phyloP scores from a whole-genome alignment of 306 rosid species.

The Fragaria iinumae region DNA sequence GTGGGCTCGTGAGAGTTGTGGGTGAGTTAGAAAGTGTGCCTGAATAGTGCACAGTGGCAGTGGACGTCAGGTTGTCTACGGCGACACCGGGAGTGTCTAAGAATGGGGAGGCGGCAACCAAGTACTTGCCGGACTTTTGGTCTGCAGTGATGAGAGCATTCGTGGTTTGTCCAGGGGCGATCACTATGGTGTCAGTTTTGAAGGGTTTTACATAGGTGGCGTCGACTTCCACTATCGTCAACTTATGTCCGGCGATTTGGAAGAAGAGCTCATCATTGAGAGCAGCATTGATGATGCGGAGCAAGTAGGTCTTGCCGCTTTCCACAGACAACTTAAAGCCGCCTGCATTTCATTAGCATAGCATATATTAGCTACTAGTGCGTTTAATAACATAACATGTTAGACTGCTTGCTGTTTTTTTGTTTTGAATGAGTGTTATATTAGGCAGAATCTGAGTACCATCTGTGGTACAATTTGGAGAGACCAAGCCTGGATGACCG shows the following conservation, averaged over 20 bases:
- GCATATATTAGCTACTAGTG: background rate
- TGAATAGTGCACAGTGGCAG: slow-evolving; percentile 61
- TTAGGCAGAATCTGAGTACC: slow-evolving; percentile 27
- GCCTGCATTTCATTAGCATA: slow-evolving; percentile 29
- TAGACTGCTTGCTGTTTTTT: background rate
- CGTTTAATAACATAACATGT: background rate
- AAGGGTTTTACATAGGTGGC: slow-evolving; percentile 82
- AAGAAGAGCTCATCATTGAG: slow-evolving; percentile 95
- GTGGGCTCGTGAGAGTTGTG: slow-evolving; percentile 52
- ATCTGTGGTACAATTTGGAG: slow-evolving; percentile 58
- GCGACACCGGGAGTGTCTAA: slow-evolving; percentile 61
- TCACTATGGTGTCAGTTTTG: slow-evolving; percentile 57
- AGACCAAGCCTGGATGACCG: slow-evolving; percentile 67
- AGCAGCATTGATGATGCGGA: slow-evolving; percentile 90
- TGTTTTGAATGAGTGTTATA: background rate
- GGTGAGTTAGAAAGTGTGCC: slow-evolving; percentile 47
- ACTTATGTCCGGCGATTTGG: slow-evolving; percentile 81
- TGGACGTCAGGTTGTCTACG: slow-evolving; percentile 63
- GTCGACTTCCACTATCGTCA: slow-evolving; percentile 79
- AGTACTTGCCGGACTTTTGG: slow-evolving; percentile 62
- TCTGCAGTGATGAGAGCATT: slow-evolving; percentile 57
- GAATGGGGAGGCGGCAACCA: slow-evolving; percentile 68
- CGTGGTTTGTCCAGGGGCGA: slow-evolving; percentile 94
- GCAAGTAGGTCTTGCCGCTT: slow-evolving; percentile 56
- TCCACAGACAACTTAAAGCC: slow-evolving; percentile 58